Evolutionary conservation across 2,329 filamentous ascomycete genomes (phyloP), one percentile per base, ranked within the genome.

Genomic region (Neofusicoccum laricinum): DNA sequence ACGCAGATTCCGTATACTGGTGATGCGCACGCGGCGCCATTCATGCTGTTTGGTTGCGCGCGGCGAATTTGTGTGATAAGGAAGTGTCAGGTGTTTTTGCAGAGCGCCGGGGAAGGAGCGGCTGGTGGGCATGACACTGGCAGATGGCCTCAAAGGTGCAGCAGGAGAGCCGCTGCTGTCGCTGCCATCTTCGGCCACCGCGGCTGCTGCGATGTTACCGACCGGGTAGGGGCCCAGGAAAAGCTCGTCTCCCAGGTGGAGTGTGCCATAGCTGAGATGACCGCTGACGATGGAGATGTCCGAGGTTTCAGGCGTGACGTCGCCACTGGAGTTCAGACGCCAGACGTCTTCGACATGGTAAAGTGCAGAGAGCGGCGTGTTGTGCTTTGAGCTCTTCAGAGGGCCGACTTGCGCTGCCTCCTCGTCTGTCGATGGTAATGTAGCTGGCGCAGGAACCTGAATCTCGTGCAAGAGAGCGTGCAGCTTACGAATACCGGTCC

Each of bases 291-390:
- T 91, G n/a, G 87, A 67, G 66, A 68, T 66, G 72, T 55, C 41
- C 4, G 49, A 17, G 7, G 15, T 40, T 14, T 61, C 55, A 15
- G 46, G 72, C 5, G 72, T 70, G 1, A 72, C 70, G 25, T 43
- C 53, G 11, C 53, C 41, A 15, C 45, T 49, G 25, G 55, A 40
- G 45, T 61, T 64, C 15, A 64, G 86, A 14, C 93, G 85, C 75
- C 96, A 98, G 1, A 93, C 88, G 69, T 97, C 94, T 73, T 98
- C 94, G 25, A 98, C 86, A 72, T 97, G 91, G 71, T 98, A 98
- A 1, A 97, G 79, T 38, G 85, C 34, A 12, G 63, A 43, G 51
- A 15, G 41, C 1, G 41, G 30, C 12, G 55, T 36, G 2, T 59
- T 19, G 40, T 11, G 38, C 34, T 41, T 41, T 4, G 62, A 58